Evolutionary conservation across 2,329 filamentous ascomycete species (phyloP).

Genomic region (Apiospora arundinis): DNA sequence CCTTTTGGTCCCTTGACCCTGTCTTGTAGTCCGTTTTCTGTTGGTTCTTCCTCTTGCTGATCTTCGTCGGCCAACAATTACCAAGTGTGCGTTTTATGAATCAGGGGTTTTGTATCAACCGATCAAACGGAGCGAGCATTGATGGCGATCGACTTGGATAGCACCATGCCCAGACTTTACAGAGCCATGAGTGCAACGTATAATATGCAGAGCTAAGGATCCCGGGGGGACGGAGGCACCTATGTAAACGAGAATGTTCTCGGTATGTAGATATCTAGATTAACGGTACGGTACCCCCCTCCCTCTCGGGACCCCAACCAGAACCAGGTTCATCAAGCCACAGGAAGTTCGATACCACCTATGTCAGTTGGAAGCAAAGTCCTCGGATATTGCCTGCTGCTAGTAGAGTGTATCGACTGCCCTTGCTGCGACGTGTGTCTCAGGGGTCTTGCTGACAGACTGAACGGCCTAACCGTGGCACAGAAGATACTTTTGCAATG

Average conservation of each 20-base stretch:
- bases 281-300: not conserved
- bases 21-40: not conserved
- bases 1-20: not conserved
- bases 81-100: not conserved
- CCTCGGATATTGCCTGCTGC: not conserved
- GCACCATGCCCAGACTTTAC: not conserved
- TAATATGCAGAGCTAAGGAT: not conserved
- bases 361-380: not conserved
- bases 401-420: not conserved
- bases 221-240: not conserved
- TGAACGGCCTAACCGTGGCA: not conserved
- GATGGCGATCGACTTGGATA: conserved; percentile 6
- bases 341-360: not conserved
- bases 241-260: not conserved
- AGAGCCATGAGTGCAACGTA: not conserved
- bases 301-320: not conserved
- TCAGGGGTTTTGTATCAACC: conserved; percentile 7
- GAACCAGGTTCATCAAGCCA: not conserved
- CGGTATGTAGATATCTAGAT: not conserved
- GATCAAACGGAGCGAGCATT: not conserved
- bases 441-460: not conserved
- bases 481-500: not conserved
- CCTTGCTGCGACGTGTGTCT: not conserved
- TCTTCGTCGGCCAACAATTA: not conserved
- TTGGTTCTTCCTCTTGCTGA: not conserved